Conservation (phyloP, 2,329 filamentous ascomycete genomes). For the Fonsecaea nubica region DNA sequence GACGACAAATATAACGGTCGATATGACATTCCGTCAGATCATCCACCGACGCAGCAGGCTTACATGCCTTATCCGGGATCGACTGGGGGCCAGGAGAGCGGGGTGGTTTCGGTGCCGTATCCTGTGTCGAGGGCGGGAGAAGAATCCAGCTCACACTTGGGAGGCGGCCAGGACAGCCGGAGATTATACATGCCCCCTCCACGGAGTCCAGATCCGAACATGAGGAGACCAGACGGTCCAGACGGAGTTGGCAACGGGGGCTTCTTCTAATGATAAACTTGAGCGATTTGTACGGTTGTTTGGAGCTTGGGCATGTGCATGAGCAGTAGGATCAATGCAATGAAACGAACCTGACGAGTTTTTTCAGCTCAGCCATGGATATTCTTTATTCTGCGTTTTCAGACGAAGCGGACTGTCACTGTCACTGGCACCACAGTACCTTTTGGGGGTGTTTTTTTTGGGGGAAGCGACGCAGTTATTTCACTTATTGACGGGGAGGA, state of each 20-base stretch:
- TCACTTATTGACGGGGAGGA: too few relatives aligned
- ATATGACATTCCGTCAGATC: conserved; percentile 8
- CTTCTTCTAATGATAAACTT: conserved; percentile 21
- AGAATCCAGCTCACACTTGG: conserved; percentile 5
- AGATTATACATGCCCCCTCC: conserved; percentile 28
- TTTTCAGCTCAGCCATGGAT: background rate
- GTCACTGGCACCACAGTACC: too few relatives aligned
- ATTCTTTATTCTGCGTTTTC: background rate
- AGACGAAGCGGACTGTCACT: too few relatives aligned
- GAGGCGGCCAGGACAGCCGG: conserved; percentile 16
- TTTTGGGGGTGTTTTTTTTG: background rate
- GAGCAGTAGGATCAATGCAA: conserved; percentile 5
- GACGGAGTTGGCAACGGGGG: conserved; percentile 13
- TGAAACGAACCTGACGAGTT: conserved; percentile 8
- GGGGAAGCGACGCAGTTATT: too few relatives aligned
- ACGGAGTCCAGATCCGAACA: conserved; percentile 23
- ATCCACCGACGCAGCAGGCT: conserved; percentile 5
- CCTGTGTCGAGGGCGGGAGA: conserved; percentile 13
- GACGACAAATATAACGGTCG: conserved; percentile 29
- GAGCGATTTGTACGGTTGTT: background rate
- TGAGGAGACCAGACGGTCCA: conserved; percentile 11
- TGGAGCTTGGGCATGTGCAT: conserved; percentile 1
- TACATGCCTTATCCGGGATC: conserved; percentile 16
- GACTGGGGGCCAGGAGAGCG: conserved; percentile 24
- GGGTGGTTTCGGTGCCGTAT: conserved; percentile 17